Conservation (phyloP, 345 rosid species). For the Xanthoceras sorbifolium region DNA sequence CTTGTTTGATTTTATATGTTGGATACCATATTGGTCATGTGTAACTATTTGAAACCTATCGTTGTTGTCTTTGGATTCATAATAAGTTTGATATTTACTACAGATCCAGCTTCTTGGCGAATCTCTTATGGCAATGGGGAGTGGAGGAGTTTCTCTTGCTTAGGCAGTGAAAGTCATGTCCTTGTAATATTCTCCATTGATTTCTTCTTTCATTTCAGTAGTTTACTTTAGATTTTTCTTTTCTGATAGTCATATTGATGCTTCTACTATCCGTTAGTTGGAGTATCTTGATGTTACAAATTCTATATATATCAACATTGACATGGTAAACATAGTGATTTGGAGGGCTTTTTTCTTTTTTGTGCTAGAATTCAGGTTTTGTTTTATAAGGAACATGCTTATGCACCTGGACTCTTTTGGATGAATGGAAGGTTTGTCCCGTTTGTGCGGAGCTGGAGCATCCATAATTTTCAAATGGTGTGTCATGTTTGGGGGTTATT, state of each 20-base stretch:
- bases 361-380: slow-evolving; percentile 6
- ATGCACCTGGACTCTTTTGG: neutral
- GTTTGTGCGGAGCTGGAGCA: neutral
- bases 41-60: slow-evolving; percentile 13
- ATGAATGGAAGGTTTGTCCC: neutral
- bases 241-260: neutral
- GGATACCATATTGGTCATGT: slow-evolving; percentile 27
- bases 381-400: neutral
- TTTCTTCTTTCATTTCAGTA: neutral
- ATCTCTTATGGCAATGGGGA: slow-evolving; percentile 5
- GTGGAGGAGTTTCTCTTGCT: slow-evolving; percentile 12
- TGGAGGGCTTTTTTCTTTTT: neutral
- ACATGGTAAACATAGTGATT: neutral
- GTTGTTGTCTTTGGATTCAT: slow-evolving; percentile 26
- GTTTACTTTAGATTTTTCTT: neutral
- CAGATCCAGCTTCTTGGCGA: slow-evolving; percentile 35
- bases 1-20: neutral
- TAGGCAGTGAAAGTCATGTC: slow-evolving; percentile 11
- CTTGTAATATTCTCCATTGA: neutral
- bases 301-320: neutral
- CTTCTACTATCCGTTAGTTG: neutral
- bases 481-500: neutral
- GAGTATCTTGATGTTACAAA: neutral
- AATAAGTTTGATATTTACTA: slow-evolving; percentile 19
- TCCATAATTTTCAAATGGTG: neutral